Evolutionary conservation across 345 rosid species (phyloP).

Genomic region (Turritis glabra): DNA sequence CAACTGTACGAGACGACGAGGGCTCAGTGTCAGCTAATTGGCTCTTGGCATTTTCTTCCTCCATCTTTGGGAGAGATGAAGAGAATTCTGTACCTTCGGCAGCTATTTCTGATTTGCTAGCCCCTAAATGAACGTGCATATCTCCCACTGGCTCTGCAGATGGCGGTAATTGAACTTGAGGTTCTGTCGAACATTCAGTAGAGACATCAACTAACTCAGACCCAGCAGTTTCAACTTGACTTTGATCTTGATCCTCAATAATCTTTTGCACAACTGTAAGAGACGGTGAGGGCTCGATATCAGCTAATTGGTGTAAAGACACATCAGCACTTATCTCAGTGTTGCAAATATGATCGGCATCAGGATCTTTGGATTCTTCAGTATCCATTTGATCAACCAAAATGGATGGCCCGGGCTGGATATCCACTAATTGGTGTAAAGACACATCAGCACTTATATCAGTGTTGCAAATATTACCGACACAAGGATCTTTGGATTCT

Average conservation of each 20-base stretch:
- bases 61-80: not conserved
- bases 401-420: not conserved
- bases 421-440: not conserved
- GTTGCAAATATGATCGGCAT: not conserved
- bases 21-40: not conserved
- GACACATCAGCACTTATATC: no score
- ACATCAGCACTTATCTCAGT: no score
- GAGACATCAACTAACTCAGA: not conserved
- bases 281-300: conserved; percentile 5
- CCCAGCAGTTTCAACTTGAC: not conserved
- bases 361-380: conserved; percentile 14
- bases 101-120: not conserved
- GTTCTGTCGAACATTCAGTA: not conserved
- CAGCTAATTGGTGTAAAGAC: conserved; percentile 10
- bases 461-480: not conserved
- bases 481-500: conserved; percentile 4
- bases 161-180: conserved; percentile 1
- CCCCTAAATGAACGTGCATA: not conserved
- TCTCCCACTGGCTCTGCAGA: not conserved
- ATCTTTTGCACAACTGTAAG: conserved; percentile 1
- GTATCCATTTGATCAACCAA: conserved; percentile 13
- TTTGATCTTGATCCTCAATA: not conserved
- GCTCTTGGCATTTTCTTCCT: not conserved
- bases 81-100: not conserved
- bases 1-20: not conserved